These are phyloP conservation scores for Daedalea quercina DNA, from an alignment of 768 basidiomycete genomes.

Conservation along the genomic window DNA sequence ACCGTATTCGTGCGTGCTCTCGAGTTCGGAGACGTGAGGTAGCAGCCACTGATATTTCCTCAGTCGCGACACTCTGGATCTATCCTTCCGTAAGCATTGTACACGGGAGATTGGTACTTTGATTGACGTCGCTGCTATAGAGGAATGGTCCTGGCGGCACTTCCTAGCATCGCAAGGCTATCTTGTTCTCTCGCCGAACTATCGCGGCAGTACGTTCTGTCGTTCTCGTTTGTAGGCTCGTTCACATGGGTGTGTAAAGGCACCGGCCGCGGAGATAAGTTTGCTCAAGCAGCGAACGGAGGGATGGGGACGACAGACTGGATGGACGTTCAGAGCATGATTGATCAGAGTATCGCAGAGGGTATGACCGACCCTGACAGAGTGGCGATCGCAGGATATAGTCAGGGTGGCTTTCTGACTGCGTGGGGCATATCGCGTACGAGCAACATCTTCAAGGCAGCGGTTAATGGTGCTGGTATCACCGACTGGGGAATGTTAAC, in stretches of 20 bases:
- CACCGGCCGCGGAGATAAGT: conserved; percentile 1
- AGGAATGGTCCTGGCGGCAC: conserved; percentile 1
- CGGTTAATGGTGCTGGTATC: neutral
- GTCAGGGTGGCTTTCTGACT: conserved; percentile 3
- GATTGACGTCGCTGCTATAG: neutral
- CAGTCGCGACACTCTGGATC: neutral
- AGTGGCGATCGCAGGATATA: conserved; percentile 1
- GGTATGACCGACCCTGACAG: neutral
- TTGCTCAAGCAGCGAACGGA: neutral
- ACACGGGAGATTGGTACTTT: neutral
- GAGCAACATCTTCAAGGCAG: neutral
- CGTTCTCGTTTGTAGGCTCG: no score
- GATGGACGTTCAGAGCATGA: conserved; percentile 2
- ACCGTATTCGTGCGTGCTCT: neutral
- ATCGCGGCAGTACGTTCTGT: conserved; percentile 5
- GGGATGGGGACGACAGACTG: conserved; percentile 2
- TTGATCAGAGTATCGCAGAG: neutral
- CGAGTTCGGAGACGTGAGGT: neutral
- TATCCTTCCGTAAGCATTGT: neutral
- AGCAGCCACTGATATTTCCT: neutral
- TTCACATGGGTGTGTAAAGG: neutral
- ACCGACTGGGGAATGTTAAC: conserved; percentile 2
- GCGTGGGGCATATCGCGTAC: conserved; percentile 1
- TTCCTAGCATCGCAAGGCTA: conserved; percentile 2
- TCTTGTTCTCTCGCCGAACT: conserved; percentile 1